A percentile compares a stretch with the other conserved stretches of the same genome.
These are phyloP conservation scores for Giardia duodenalis DNA, from an alignment of 208 protist genomes.

Conservation along the genomic window DNA sequence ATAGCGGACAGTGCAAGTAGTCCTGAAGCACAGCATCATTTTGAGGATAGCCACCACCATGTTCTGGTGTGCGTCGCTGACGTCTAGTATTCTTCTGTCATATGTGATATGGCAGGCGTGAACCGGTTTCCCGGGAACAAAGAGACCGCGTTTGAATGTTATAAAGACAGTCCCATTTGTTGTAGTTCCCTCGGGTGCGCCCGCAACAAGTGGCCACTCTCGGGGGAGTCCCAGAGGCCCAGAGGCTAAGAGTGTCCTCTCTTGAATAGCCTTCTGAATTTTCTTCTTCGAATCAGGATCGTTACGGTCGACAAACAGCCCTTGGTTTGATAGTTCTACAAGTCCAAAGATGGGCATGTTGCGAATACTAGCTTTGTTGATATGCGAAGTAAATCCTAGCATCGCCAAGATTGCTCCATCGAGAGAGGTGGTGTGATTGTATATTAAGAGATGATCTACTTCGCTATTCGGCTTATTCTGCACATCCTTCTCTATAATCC, in stretches of 20 bases:
- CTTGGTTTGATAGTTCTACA: background rate
- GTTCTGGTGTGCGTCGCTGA: background rate
- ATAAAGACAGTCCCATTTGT: background rate
- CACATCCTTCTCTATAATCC: background rate
- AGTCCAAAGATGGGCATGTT: background rate
- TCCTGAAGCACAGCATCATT: background rate
- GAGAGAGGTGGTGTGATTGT: background rate
- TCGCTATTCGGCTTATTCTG: background rate
- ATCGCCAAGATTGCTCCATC: background rate
- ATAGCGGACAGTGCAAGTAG: background rate
- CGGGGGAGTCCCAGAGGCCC: background rate
- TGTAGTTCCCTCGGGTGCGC: background rate
- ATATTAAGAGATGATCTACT: background rate
- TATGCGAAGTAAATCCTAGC: background rate
- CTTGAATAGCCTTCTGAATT: background rate
- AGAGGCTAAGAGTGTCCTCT: background rate
- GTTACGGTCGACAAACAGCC: background rate
- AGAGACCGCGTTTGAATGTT: background rate
- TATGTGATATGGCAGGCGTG: background rate
- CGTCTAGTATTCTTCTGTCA: background rate
- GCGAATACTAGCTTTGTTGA: background rate
- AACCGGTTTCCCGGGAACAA: background rate
- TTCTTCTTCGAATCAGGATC: background rate
- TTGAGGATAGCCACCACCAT: background rate
- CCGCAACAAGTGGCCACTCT: background rate